Evolutionary conservation across 345 rosid species (phyloP), one percentile per base, ranked within the genome.

Genomic region (Trapa incisa): DNA sequence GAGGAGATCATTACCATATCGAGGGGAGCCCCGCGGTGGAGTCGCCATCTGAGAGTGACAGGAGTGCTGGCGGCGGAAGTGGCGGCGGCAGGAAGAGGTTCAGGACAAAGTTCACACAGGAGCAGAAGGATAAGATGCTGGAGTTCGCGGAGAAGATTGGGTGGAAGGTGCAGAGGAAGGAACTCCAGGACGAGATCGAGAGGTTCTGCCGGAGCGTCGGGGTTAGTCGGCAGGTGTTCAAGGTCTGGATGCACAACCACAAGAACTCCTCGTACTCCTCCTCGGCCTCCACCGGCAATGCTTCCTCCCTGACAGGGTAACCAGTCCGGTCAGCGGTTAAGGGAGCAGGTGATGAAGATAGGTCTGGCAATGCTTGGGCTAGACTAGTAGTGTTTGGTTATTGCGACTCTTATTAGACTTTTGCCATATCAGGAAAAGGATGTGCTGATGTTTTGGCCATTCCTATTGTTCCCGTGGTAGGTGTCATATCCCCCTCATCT

Each of bases 231-330:
- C 86, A 84, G 66, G 86, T 84, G 37, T 86, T 86, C 71, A 86
- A 86, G 73, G 86, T 86, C 15, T 84, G 91, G 91, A 86, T 86
- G 91, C 91, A 86, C 75, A 86, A 84, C 69, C 88, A 84, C 71
- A 86, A 86, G 76, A 84, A 79, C 61, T 69, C 79, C 65, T 73
- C 78, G 2, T 65, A 82, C 64, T 17, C 75, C 36, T 45, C 68
- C 68, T 67, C 85, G 66, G 73, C 74, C 35, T 75, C 82, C 68
- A 67, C 79, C 11, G 85, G 78, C 22, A 85, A 83, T 76, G 82
- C 85, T n/a, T 83, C 90, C 61, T 78, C 85, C 61, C 81, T 81
- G 64, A 83, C 87, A n/a, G 72, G 41, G 39, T 37, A 65, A 43
- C 7, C 43, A 8, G 43, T 41, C 7, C 43, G 43, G 7, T 41